Evolutionary conservation across 164 flowering plant species (phyloP), one percentile per base, ranked within the genome.

Genomic region (Echeveria elegans): DNA sequence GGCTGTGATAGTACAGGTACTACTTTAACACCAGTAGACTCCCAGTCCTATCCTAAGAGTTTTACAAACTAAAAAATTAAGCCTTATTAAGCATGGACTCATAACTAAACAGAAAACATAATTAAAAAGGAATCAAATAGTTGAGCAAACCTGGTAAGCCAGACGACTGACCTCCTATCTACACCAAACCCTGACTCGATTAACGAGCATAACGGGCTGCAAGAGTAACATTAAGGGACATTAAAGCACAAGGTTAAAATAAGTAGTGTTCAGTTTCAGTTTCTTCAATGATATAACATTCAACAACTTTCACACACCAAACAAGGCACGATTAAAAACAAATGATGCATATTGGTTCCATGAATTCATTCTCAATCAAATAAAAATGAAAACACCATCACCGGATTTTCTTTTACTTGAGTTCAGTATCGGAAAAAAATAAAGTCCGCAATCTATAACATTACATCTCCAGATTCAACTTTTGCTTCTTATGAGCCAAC

Each of bases 1-100:
- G 98, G 93, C 71, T 82, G 91, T 59, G 98, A 94, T 62, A 94
- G 77, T 32, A 94, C 98, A 19, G 93, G 97, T 28, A 94, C 81
- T 70, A 91, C 72, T 72, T 79, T 78, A 63, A 94, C 83, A 36
- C 97, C 97, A 40, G 88, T 80, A 71, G 91, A 80, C 79, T 85
- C 92, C 98, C 98, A 94, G 4, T 83, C 83, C 71, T 82, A 74
- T 94, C 96, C 97, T 91, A 66, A 28, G 74, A 29, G 41, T 72
- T 64, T 58, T 72, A 68, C 28, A 66, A 16, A 36, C 14, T 59
- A 23, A 36, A 70, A n/a, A n/a, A n/a, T 9, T 69, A 67, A 30
- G 4, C 24, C 63, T 43, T 37, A 29, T n/a, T n/a, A n/a, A n/a
- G n/a, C 14, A 23, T 5, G 6, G 19, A 48, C 21, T 19, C 36